Percentiles rank a stretch among this genome's conserved stretches.
Evolutionary conservation across 1,139 yeast genomes (phyloP).

Genomic region (Hansenula sp.): DNA sequence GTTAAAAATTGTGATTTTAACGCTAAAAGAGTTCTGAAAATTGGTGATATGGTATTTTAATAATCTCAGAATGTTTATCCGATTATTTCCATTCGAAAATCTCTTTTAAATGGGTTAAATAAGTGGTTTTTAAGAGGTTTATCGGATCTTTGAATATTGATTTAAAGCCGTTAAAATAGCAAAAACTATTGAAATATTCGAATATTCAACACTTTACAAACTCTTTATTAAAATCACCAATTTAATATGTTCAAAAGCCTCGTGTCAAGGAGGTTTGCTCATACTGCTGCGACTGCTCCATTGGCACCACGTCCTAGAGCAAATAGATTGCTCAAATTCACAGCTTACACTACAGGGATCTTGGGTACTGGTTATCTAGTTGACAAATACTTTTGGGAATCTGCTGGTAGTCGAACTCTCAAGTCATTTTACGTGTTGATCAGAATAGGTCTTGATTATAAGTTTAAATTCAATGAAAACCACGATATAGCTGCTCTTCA

Average conservation of each 20-base stretch:
- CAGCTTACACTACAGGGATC: not conserved
- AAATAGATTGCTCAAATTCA: not conserved
- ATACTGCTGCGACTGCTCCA: not conserved
- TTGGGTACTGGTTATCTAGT: slow-evolving; percentile 12
- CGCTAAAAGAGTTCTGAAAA: not conserved
- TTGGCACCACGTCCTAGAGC: not conserved
- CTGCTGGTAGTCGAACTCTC: slow-evolving; percentile 46
- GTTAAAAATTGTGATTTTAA: not conserved
- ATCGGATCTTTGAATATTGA: too few relatives aligned
- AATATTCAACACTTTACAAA: too few relatives aligned
- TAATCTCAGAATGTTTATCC: too few relatives aligned
- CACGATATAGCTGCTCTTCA: slow-evolving; percentile 51
- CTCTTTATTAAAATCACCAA: too few relatives aligned
- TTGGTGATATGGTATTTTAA: too few relatives aligned
- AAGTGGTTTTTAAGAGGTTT: too few relatives aligned
- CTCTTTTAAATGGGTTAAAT: too few relatives aligned
- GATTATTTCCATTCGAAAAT: too few relatives aligned
- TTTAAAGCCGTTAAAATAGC: too few relatives aligned
- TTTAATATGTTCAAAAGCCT: not conserved
- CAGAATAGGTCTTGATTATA: slow-evolving; percentile 57
- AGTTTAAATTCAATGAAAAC: slow-evolving; percentile 38
- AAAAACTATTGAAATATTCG: too few relatives aligned
- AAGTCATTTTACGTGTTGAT: slow-evolving; percentile 46
- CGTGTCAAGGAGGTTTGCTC: not conserved
- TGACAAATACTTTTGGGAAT: slow-evolving; percentile 42